Evolutionary conservation across 768 basidiomycete genomes (phyloP), one percentile per base, ranked within the genome.

Genomic region (Lyophyllum semitale): DNA sequence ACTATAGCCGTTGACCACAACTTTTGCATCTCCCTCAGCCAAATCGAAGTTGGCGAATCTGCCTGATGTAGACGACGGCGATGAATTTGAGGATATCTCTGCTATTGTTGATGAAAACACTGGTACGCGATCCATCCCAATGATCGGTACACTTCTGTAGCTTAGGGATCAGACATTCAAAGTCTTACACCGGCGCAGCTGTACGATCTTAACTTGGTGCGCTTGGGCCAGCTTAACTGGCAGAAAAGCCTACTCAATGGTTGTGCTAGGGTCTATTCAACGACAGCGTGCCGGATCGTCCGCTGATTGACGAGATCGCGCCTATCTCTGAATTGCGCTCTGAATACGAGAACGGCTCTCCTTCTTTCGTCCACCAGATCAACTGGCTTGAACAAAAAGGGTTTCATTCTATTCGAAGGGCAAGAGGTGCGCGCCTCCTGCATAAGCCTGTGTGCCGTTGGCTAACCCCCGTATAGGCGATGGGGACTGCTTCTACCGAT

Each of bases 401-500:
- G 1, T 95, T 83, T 72, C 73, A 73, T 30, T 75, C 72, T 11
- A 76, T 96, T 40, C 79, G 92, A 64, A 76, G 92, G 51, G 83
- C 89, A 0, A 80, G 86, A 71, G 93, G 94, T 73, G 72, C 48
- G 76, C 48, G 17, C n/a, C 9, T 8, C 51, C 66, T 30, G 45
- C 35, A 48, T 40, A 38, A 38, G 23, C 20, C 22, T 23, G 7
- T 42, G 41, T 18, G 29, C 53, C 25, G 49, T 38, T 53, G 12
- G 37, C 44, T 38, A 15, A 56, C 15, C 20, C 41, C 11, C 22
- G 8, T 45, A 4, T n/a, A 84, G 92, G 94, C 26, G 94, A 91
- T 61, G 93, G 95, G 0, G 91, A 91, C 68, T 96, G 95, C 67
- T 96, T 95, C 70, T 97, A 95, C 69, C 80, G 94, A 79, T 88